Evolutionary conservation across 495 filamentous ascomycete genomes (phyloP), one percentile per base, ranked within the genome.

Genomic region (Melanomma pulvis-pyrius): DNA sequence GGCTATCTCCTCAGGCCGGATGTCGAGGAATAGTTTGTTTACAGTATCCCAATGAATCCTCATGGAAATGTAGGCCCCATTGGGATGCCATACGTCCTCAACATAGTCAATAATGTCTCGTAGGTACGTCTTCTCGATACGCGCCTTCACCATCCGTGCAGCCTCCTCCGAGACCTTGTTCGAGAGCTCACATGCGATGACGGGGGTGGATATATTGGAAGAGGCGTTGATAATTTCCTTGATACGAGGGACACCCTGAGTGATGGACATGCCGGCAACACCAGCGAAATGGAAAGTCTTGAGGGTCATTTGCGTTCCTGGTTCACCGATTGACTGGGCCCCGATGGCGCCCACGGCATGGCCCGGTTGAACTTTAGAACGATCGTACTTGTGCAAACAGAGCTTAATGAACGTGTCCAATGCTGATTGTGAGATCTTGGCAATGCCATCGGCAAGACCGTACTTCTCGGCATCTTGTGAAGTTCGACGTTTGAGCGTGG

Each of bases 211-310:
- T 75, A 98, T 98, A 47, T 79, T 81, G 75, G 89, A 93, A 11
- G 90, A 93, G 7, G 94, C 94, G 78, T 98, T 98, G 85, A 98
- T 98, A 72, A 98, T 98, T 83, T 98, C 94, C 79, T 98, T 98
- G 77, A 98, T 98, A 86, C 94, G 94, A 1, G 94, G 94, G 1
- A 98, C 94, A 88, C 94, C 94, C 74, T 96, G 91, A 0, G 96
- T 98, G 71, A 98, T 94, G 82, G 90, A 96, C 93, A 98, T 97
- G 72, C 92, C 92, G 25, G 93, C 96, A 66, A 98, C 96, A 89
- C 94, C 94, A 72, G 94, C 94, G 80, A 98, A 98, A 88, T 98
- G 94, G 88, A 98, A 98, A 75, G 94, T 98, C 80, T 98, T 98
- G 71, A 98, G 81, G 1, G 94, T 98, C 96, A 98, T 98, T 77